Conservation (phyloP, 2,329 filamentous ascomycete genomes). For the Xylaria sp. region DNA sequence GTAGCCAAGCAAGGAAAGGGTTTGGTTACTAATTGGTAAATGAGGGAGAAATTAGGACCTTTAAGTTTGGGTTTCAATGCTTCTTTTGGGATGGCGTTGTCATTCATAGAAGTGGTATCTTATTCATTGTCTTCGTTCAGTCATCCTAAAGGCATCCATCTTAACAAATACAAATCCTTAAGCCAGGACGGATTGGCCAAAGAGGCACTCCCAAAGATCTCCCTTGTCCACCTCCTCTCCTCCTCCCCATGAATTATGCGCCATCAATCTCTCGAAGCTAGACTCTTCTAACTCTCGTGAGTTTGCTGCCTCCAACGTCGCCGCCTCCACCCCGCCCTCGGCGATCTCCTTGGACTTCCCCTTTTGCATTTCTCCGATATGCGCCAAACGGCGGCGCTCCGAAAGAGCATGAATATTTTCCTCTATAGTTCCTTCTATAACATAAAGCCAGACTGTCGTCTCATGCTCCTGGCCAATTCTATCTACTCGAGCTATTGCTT, state of each 20-base stretch:
- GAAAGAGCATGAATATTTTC: slow-evolving; percentile 91
- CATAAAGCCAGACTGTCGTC: slow-evolving; percentile 95
- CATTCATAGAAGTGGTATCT: background rate
- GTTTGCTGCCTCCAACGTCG: slow-evolving; percentile 84
- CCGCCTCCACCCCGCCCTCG: slow-evolving; percentile 70
- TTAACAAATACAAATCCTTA: slow-evolving; percentile 8
- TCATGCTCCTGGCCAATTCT: slow-evolving; percentile 89
- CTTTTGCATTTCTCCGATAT: slow-evolving; percentile 65
- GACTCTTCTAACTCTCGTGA: slow-evolving; percentile 83
- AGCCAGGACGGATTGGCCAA: slow-evolving; percentile 66
- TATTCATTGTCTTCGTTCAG: background rate
- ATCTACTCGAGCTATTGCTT: slow-evolving; percentile 94
- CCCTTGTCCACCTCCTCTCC: slow-evolving; percentile 83
- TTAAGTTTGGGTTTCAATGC: background rate
- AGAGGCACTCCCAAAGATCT: slow-evolving; percentile 91
- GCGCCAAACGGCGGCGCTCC: slow-evolving; percentile 79
- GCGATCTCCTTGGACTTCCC: slow-evolving; percentile 55
- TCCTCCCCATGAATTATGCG: slow-evolving; percentile 65
- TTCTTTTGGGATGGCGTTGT: too few relatives aligned
- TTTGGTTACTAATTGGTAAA: too few relatives aligned
- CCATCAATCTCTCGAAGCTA: slow-evolving; percentile 75
- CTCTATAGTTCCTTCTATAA: slow-evolving; percentile 91
- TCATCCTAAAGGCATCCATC: slow-evolving; percentile 6
- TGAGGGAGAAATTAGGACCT: too few relatives aligned
- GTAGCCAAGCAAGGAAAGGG: too few relatives aligned